A percentile compares a stretch with the other conserved stretches of the same genome.
phyloP scores from a whole-genome alignment of 306 rosid genomes.

The Vigna nakashimae region DNA sequence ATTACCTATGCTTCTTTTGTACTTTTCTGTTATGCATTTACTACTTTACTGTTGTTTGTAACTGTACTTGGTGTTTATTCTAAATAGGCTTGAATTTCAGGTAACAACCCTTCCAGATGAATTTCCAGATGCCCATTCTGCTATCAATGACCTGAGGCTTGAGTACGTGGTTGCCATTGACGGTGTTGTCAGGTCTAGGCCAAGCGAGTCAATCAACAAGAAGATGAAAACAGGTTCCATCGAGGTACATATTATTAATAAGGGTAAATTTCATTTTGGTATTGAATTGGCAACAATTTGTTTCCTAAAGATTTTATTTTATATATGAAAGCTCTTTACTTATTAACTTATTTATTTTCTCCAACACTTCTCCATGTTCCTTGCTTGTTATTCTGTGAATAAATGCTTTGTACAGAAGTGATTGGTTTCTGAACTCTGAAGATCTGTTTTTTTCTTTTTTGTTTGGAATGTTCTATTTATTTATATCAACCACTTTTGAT shows the following conservation, averaged over 20 bases:
- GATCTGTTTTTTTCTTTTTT: neutral
- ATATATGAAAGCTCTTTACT: neutral
- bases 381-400: conserved; percentile 24
- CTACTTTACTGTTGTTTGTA: conserved; percentile 21
- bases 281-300: conserved; percentile 4
- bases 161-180: conserved; percentile 94
- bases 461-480: conserved; percentile 17
- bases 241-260: conserved; percentile 59
- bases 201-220: conserved; percentile 75
- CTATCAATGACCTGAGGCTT: conserved; percentile 69
- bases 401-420: neutral
- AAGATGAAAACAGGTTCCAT: conserved; percentile 86
- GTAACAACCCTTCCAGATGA: conserved; percentile 93
- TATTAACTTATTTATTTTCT: neutral
- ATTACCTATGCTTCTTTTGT: neutral
- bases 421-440: conserved; percentile 7
- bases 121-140: conserved; percentile 80
- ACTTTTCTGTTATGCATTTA: conserved; percentile 3
- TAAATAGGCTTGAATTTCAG: conserved; percentile 51
- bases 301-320: conserved; percentile 7
- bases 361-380: conserved; percentile 24
- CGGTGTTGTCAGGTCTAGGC: conserved; percentile 82
- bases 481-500: conserved; percentile 17
- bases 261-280: neutral
- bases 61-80: conserved; percentile 20